phyloP scores from a whole-genome alignment of 441 rosid genomes.

The Adansonia madagascariensis region DNA sequence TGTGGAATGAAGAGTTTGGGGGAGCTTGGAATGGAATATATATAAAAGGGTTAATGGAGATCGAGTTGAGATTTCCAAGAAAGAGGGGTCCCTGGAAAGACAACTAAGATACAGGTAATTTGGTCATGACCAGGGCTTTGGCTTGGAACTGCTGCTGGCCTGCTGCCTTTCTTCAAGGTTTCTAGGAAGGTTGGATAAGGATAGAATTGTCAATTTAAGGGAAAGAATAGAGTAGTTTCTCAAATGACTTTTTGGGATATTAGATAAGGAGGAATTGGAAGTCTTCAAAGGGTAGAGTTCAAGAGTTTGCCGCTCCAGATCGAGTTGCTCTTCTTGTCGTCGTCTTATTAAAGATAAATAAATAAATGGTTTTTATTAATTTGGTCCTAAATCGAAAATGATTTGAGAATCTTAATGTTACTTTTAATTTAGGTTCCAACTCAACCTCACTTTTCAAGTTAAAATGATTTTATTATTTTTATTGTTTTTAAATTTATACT shows the following conservation, averaged over 20 bases:
- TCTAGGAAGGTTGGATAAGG: constrained; percentile 42
- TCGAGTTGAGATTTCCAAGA: constrained; percentile 43
- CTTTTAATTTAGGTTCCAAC: too few species aligned
- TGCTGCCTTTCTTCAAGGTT: constrained; percentile 6
- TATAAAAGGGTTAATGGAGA: not conserved
- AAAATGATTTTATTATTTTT: too few species aligned
- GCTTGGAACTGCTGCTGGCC: constrained; percentile 19
- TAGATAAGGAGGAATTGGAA: not conserved
- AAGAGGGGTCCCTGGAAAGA: constrained; percentile 42
- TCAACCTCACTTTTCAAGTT: too few species aligned
- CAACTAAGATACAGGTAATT: constrained; percentile 49
- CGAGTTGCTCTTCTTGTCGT: not conserved
- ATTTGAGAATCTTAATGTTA: too few species aligned
- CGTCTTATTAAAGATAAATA: not conserved
- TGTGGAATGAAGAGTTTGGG: not conserved
- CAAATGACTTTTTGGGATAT: not conserved
- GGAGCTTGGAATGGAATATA: constrained; percentile 18
- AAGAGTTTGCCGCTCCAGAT: not conserved
- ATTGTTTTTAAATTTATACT: too few species aligned
- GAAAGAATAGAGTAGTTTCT: not conserved
- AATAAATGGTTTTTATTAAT: too few species aligned
- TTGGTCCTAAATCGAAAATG: too few species aligned
- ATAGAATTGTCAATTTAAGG: constrained; percentile 26
- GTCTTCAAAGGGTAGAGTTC: not conserved
- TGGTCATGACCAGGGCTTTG: not conserved